Base-by-base conservation (phyloP, 2,329 filamentous ascomycete genomes). In the Fusarium bulbicola region DNA sequence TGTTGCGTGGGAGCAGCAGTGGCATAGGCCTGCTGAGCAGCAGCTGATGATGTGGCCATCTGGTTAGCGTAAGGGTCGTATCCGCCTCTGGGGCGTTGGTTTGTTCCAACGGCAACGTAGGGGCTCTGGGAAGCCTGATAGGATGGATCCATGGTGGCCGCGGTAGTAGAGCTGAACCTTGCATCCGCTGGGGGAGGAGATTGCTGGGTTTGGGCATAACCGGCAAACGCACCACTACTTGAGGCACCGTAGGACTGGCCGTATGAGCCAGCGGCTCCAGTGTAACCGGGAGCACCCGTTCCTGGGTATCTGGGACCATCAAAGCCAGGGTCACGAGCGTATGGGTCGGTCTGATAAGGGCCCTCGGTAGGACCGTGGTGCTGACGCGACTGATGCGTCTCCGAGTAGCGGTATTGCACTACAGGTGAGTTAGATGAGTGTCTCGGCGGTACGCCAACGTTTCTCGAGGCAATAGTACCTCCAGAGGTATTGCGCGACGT, bases 391-490 rank as follows among this genome's bases (percentile, higher is more conserved):
- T 83, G 82, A 61, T 83, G 82, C 47, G 85, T 86, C 81, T 88
- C 84, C 70, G 87, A 89, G 79, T 88, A 85, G 80, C 86, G 86
- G 78, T 89, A 89, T 81, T 87, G 86, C 79, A 85, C 88, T 90
- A 84, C 79, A 80, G 85, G 85, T 79, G 86, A 87, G 87, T 90
- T 89, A 90, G 88, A 89, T 82, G 80, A 78, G 63, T 81, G 83
- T 86, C 85, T 86, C 80, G 83, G 82, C 81, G 81, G 83, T 77
- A 82, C 79, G 80, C 81, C 84, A 79, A 83, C 81, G 80, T 85
- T 84, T 85, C 85, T 86, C 80, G 85, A 87, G 83, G 84, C 81
- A 79, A 82, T 84, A 84, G 85, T 90, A 90, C 88, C 88, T 90
- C 88, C 87, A 81, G 84, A 81, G 78, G 84, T 82, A 75, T 83